Conservation (phyloP, 2,329 filamentous ascomycete genomes). For the Colletotrichum musicola region DNA sequence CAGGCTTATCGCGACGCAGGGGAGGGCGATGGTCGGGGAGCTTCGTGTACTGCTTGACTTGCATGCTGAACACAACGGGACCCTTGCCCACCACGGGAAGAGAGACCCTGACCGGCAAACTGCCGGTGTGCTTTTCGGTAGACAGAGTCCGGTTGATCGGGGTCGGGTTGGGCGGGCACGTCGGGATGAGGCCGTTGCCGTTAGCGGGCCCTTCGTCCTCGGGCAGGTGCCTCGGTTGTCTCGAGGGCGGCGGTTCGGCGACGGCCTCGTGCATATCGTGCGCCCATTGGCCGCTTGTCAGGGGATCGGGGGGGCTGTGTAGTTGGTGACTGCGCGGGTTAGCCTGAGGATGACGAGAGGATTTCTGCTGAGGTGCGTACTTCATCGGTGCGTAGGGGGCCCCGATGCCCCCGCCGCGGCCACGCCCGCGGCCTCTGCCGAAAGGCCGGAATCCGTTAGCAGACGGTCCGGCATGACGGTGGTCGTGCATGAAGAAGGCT, state of each 20-base stretch:
- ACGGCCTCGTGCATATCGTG: slow-evolving; percentile 92
- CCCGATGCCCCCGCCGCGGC: slow-evolving; percentile 66
- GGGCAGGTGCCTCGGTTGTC: slow-evolving; percentile 58
- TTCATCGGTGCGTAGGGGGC: slow-evolving; percentile 71
- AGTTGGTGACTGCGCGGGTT: slow-evolving; percentile 51
- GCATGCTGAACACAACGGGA: slow-evolving; percentile 79
- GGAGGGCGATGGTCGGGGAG: slow-evolving; percentile 95
- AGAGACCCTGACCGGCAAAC: slow-evolving; percentile 85
- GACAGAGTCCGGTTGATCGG: slow-evolving; percentile 84
- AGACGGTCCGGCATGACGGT: slow-evolving; percentile 81
- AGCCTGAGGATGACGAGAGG: slow-evolving; percentile 24
- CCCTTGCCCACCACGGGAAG: slow-evolving; percentile 78
- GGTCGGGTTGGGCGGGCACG: slow-evolving; percentile 68
- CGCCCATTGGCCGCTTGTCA: slow-evolving; percentile 83
- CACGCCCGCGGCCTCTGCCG: slow-evolving; percentile 74
- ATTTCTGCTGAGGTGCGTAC: slow-evolving; percentile 61
- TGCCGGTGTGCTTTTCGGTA: slow-evolving; percentile 85
- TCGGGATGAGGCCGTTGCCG: slow-evolving; percentile 67
- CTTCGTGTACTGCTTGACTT: slow-evolving; percentile 91
- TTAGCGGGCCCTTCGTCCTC: slow-evolving; percentile 65
- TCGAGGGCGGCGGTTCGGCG: slow-evolving; percentile 57
- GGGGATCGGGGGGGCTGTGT: slow-evolving; percentile 67
- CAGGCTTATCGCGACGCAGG: slow-evolving; percentile 93
- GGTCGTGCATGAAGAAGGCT: slow-evolving; percentile 97
- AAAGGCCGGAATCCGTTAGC: slow-evolving; percentile 83